A percentile compares a stretch with the other conserved stretches of the same genome.
phyloP scores from a whole-genome alignment of 176 grass and related monocot species.

The Carex kokanica region DNA sequence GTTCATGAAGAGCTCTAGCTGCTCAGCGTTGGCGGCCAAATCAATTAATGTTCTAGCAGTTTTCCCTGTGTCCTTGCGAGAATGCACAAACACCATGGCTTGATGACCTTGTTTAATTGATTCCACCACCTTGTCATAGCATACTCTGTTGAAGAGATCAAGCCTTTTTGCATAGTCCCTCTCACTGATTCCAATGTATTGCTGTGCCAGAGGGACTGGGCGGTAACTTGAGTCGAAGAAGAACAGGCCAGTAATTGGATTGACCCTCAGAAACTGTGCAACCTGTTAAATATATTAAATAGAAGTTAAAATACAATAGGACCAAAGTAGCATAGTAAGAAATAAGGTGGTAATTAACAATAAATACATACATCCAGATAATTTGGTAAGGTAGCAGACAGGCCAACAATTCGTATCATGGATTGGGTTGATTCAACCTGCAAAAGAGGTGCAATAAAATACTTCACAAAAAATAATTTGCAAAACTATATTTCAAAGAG shows the following conservation, averaged over 20 bases:
- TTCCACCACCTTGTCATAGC: conserved; percentile 86
- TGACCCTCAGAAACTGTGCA: conserved; percentile 94
- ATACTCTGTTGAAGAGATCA: conserved; percentile 76
- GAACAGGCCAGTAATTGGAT: conserved; percentile 76
- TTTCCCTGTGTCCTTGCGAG: conserved; percentile 94
- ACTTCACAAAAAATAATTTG: background rate
- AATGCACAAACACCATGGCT: conserved; percentile 97
- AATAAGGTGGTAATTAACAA: conserved; percentile 33
- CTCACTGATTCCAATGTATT: conserved; percentile 93
- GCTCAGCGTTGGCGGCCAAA: conserved; percentile 58
- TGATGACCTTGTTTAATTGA: conserved; percentile 94
- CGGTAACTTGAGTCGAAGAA: conserved; percentile 93
- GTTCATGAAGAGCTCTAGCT: conserved; percentile 72
- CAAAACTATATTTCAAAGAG: conserved; percentile 20
- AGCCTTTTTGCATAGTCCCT: conserved; percentile 66
- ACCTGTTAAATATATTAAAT: conserved; percentile 45
- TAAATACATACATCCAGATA: conserved; percentile 65
- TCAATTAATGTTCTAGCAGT: conserved; percentile 86
- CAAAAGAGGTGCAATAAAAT: conserved; percentile 34
- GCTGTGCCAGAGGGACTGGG: conserved; percentile 91
- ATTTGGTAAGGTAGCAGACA: conserved; percentile 93
- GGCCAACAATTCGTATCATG: conserved; percentile 96
- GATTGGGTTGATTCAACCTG: conserved; percentile 98
- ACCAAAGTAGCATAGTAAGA: background rate
- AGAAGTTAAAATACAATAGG: conserved; percentile 16